Percentiles rank a stretch among this genome's conserved stretches.
Evolutionary conservation across 495 filamentous ascomycete species (phyloP).

Genomic region (Hyaloscypha hepaticicola): DNA sequence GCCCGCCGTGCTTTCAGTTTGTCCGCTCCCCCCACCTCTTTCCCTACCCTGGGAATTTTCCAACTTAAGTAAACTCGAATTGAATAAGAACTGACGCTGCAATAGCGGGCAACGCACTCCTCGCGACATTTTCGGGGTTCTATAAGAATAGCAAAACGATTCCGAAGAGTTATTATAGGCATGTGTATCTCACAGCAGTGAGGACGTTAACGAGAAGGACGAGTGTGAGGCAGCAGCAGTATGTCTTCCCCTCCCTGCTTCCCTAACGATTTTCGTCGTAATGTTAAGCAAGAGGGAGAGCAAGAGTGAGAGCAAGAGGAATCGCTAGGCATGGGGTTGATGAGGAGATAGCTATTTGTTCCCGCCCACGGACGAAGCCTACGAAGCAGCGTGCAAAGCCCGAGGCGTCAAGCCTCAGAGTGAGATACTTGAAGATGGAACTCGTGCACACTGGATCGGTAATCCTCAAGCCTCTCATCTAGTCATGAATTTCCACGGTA

Average conservation of each 20-base stretch:
- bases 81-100: background rate
- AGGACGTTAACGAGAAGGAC: constrained; percentile 14
- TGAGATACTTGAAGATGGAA: constrained; percentile 48
- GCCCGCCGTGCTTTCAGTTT: constrained; percentile 4
- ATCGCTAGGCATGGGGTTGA: background rate
- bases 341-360: constrained; percentile 28
- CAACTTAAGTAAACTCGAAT: background rate
- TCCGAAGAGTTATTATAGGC: constrained; percentile 18
- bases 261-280: no score
- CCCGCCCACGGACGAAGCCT: constrained; percentile 44
- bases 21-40: background rate
- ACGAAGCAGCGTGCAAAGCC: constrained; percentile 45
- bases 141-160: constrained; percentile 3
- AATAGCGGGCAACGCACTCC: constrained; percentile 16
- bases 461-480: constrained; percentile 53
- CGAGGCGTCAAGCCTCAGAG: constrained; percentile 47
- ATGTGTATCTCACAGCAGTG: constrained; percentile 21
- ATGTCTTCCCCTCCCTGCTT: constrained; percentile 11
- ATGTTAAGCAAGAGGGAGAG: no score
- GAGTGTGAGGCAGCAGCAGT: constrained; percentile 26
- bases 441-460: constrained; percentile 60
- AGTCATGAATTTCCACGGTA: constrained; percentile 60
- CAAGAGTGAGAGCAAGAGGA: no score
- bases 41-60: no score
- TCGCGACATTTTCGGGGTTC: constrained; percentile 15